phyloP scores from a whole-genome alignment of 2,329 filamentous ascomycete genomes.

The Stagonosporopsis chrysanthemi region DNA sequence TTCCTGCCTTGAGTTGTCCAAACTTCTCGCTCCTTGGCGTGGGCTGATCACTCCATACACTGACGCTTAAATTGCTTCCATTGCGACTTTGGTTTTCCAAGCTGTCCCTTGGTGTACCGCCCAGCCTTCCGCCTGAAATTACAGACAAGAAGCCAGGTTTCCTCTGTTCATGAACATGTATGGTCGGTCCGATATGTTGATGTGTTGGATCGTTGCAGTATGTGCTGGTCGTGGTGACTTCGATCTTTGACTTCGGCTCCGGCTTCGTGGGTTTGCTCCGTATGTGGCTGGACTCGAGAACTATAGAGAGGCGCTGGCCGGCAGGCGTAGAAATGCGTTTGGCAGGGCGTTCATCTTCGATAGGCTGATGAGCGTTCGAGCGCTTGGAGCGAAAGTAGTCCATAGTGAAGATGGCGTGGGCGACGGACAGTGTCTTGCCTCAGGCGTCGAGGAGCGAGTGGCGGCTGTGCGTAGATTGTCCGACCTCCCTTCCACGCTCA shows the following conservation, averaged over 20 bases:
- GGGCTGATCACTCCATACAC: conserved; percentile 45
- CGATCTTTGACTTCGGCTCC: conserved; percentile 35
- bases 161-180: conserved; percentile 28
- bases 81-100: conserved; percentile 35
- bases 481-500: conserved; percentile 12
- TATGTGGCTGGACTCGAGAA: conserved; percentile 46
- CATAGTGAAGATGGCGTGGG: conserved; percentile 27
- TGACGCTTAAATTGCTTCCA: conserved; percentile 43
- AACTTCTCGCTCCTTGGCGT: conserved; percentile 43
- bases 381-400: conserved; percentile 36
- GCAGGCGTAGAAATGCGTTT: conserved; percentile 54
- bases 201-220: conserved; percentile 40
- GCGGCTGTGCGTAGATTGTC: conserved; percentile 4
- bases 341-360: conserved; percentile 41
- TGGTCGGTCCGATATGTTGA: conserved; percentile 31
- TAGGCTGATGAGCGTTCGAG: conserved; percentile 32
- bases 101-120: conserved; percentile 43
- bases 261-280: conserved; percentile 28
- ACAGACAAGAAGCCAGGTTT: conserved; percentile 31
- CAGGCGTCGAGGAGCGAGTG: conserved; percentile 5
- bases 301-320: conserved; percentile 52
- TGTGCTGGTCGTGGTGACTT: conserved; percentile 38
- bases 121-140: conserved; percentile 33
- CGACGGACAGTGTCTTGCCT: conserved; percentile 5
- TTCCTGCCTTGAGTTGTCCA: conserved; percentile 24